Evolutionary conservation across 345 rosid genomes (phyloP), one percentile per base, ranked within the genome.

Genomic region (Heritiera fomes): DNA sequence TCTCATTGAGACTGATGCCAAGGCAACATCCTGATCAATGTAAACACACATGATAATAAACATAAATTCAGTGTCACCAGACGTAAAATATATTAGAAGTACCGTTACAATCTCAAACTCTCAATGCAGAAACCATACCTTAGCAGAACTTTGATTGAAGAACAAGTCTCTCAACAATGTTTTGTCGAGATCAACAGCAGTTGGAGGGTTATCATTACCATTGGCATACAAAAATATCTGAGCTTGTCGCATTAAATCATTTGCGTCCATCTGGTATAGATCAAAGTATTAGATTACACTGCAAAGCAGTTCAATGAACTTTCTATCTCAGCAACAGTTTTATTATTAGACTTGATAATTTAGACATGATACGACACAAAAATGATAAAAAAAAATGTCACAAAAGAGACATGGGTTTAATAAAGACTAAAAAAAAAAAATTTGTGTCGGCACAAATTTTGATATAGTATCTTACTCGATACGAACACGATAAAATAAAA

Each of bases 1-100:
- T 77, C 97, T 90, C 94, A 96, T 94, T 20, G 94, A 94, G 43
- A 94, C 94, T 53, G 95, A 94, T 40, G 99, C 95, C 80, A 94
- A 88, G 64, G 97, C 98, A 43, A 96, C 79, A 83, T 96, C 99
- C 99, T 95, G 84, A 3, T 34, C 38, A 3, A 34, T 34, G 38
- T 3, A 34, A 34, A 34, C 3, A 34, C 38, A 34, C 38, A 1
- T 34, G 2, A 34, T 34, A 34, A 34, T 34, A 34, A 34, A 34
- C 3, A 3, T 34, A 34, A 34, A 34, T 34, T 34, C 3, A 34
- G 3, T 34, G 38, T 3, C 3, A 34, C 2, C 3, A 34, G 3
- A 1, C 38, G 38, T 34, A 34, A 34, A 34, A 34, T 34, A 34
- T 34, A 3, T 34, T 34, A 3, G 3, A 34, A 23, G 28, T 23